Percentiles rank a stretch among this genome's conserved stretches.
Evolutionary conservation across 2,329 filamentous ascomycete species (phyloP).

Genomic region (Chaetomium sp.): DNA sequence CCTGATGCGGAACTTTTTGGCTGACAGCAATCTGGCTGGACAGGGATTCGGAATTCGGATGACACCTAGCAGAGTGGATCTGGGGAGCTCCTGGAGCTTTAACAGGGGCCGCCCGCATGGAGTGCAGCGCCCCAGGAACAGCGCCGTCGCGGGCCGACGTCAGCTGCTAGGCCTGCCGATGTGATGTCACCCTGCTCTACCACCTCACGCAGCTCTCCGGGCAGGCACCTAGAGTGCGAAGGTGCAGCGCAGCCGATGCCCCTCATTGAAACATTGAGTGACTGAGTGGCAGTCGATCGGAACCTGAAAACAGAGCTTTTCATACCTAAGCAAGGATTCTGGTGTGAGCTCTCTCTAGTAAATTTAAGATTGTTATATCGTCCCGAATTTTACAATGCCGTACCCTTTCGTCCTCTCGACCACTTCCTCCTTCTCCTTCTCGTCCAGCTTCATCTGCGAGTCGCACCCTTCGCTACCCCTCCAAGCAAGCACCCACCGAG

Average conservation of each 20-base stretch:
- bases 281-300: background rate
- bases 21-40: slow-evolving; percentile 30
- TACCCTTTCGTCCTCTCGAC: slow-evolving; percentile 88
- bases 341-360: too few relatives aligned
- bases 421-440: slow-evolving; percentile 83
- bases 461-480: slow-evolving; percentile 89
- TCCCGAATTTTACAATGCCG: slow-evolving; percentile 64
- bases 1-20: slow-evolving; percentile 17
- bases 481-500: slow-evolving; percentile 78
- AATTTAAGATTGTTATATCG: background rate
- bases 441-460: slow-evolving; percentile 72
- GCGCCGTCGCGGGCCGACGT: slow-evolving; percentile 22
- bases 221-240: too few relatives aligned
- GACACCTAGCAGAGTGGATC: slow-evolving; percentile 8
- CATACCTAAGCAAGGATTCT: too few relatives aligned
- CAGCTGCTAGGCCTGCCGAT: slow-evolving; percentile 25
- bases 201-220: background rate
- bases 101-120: background rate
- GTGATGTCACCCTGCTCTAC: slow-evolving; percentile 26
- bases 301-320: background rate
- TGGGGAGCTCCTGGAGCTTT: slow-evolving; percentile 24
- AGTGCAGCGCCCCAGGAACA: slow-evolving; percentile 1
- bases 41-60: slow-evolving; percentile 22
- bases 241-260: background rate
- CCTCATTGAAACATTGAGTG: slow-evolving; percentile 2